Evolutionary conservation across 1,139 yeast species (phyloP).

Genomic region (Hyphopichia khmerensis): DNA sequence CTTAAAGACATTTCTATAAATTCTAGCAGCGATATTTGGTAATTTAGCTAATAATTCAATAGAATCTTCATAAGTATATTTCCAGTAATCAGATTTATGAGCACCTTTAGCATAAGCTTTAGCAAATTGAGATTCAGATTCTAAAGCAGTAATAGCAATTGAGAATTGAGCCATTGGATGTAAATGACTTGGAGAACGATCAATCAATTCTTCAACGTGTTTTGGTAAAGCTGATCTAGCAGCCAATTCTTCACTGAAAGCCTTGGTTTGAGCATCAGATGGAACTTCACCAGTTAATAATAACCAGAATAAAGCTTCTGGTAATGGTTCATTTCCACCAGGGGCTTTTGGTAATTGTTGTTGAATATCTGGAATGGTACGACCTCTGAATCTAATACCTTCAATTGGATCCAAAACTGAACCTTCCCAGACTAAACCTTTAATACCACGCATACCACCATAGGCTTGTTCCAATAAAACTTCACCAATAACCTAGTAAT

Average conservation of each 20-base stretch:
- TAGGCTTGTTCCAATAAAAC: constrained; percentile 94
- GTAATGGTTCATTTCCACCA: constrained; percentile 81
- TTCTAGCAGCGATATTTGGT: constrained; percentile 91
- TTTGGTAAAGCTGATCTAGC: constrained; percentile 83
- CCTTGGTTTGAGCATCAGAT: constrained; percentile 69
- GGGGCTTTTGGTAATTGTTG: constrained; percentile 90
- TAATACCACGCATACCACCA: constrained; percentile 99
- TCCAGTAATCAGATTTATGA: constrained; percentile 87
- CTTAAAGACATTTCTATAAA: constrained; percentile 86
- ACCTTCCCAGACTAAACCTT: constrained; percentile 99
- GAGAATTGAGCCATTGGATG: constrained; percentile 99
- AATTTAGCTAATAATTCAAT: constrained; percentile 86
- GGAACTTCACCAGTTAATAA: constrained; percentile 91
- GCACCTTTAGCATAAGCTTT: constrained; percentile 89
- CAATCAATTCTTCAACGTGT: constrained; percentile 79
- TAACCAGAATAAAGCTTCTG: constrained; percentile 93
- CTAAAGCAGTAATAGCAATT: constrained; percentile 88
- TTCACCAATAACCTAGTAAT: constrained; percentile 71
- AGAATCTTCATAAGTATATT: constrained; percentile 86
- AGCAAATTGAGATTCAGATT: constrained; percentile 87
- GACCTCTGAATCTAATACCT: constrained; percentile 98
- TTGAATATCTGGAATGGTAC: constrained; percentile 95
- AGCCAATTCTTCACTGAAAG: constrained; percentile 79
- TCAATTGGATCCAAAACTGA: constrained; percentile 97
- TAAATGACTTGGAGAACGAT: constrained; percentile 78